Percentiles rank a stretch among this genome's conserved stretches.
Evolutionary conservation across 352 stramenopile species (phyloP).

Genomic region (Pythium pectinolyticum): DNA sequence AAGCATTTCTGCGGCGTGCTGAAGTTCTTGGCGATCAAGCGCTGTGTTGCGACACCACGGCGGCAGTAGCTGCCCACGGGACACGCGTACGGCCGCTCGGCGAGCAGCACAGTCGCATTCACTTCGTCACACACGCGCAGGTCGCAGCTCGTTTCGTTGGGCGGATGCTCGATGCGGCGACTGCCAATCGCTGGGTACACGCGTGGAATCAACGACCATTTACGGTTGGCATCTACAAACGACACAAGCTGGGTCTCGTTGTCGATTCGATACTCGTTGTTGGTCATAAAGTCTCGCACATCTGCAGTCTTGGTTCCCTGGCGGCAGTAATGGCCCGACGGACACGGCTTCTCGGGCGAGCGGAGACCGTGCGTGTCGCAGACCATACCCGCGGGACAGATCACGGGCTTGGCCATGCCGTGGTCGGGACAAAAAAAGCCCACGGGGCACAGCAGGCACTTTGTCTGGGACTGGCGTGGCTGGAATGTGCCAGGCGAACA

Average conservation of each 20-base stretch:
- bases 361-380: constrained; percentile 90
- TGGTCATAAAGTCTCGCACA: constrained; percentile 59
- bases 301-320: constrained; percentile 91
- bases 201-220: constrained; percentile 53
- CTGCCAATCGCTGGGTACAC: constrained; percentile 49
- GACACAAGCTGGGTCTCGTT: constrained; percentile 63
- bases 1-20: constrained; percentile 95
- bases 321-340: constrained; percentile 92
- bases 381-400: constrained; percentile 92
- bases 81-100: constrained; percentile 94
- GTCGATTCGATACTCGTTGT: constrained; percentile 55
- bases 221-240: constrained; percentile 49
- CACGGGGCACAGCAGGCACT: constrained; percentile 91
- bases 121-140: constrained; percentile 50
- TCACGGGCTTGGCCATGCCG: constrained; percentile 85
- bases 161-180: constrained; percentile 65
- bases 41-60: constrained; percentile 72
- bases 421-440: constrained; percentile 94
- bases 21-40: constrained; percentile 85
- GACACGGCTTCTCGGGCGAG: constrained; percentile 80
- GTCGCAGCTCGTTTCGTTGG: constrained; percentile 48
- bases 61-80: constrained; percentile 93
- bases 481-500: constrained; percentile 94
- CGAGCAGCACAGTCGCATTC: constrained; percentile 44
- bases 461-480: constrained; percentile 67